A percentile compares a stretch with the other conserved stretches of the same genome.
These are phyloP conservation scores for Zygosaccharomyces pseudobailii DNA, from an alignment of 1,139 yeast species.

Conservation along the genomic window DNA sequence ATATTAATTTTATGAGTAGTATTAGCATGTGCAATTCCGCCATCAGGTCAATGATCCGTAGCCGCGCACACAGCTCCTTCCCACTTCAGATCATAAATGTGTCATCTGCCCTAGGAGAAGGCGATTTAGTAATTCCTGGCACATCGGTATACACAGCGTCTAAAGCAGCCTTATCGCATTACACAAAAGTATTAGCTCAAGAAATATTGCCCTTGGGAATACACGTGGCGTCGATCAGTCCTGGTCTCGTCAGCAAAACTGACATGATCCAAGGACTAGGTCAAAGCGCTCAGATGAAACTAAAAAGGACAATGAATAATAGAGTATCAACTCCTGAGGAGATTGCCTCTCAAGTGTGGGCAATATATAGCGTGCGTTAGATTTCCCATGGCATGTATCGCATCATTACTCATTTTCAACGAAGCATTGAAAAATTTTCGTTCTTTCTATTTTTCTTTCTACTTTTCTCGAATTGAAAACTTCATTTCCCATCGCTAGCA, in stretches of 20 bases:
- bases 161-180: constrained; percentile 72
- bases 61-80: constrained; percentile 15
- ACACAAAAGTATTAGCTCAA: constrained; percentile 55
- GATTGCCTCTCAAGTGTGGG: constrained; percentile 12
- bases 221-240: constrained; percentile 62
- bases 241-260: constrained; percentile 70
- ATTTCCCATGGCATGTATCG: not conserved
- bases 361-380: constrained; percentile 1
- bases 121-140: constrained; percentile 42
- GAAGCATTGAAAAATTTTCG: not conserved
- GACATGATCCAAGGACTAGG: constrained; percentile 50
- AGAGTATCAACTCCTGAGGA: constrained; percentile 4
- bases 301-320: constrained; percentile 1
- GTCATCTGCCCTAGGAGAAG: constrained; percentile 57
- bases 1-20: constrained; percentile 62
- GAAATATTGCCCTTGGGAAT: constrained; percentile 53
- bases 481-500: constrained; percentile 4
- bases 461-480: constrained; percentile 1
- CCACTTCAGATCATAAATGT: constrained; percentile 49
- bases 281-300: constrained; percentile 8
- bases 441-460: not conserved
- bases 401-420: not conserved
- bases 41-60: constrained; percentile 46
- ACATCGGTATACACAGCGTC: constrained; percentile 74
- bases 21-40: constrained; percentile 53